These are phyloP conservation scores for Colletotrichum phormii DNA, from an alignment of 2,329 filamentous ascomycete species.

Conservation along the genomic window DNA sequence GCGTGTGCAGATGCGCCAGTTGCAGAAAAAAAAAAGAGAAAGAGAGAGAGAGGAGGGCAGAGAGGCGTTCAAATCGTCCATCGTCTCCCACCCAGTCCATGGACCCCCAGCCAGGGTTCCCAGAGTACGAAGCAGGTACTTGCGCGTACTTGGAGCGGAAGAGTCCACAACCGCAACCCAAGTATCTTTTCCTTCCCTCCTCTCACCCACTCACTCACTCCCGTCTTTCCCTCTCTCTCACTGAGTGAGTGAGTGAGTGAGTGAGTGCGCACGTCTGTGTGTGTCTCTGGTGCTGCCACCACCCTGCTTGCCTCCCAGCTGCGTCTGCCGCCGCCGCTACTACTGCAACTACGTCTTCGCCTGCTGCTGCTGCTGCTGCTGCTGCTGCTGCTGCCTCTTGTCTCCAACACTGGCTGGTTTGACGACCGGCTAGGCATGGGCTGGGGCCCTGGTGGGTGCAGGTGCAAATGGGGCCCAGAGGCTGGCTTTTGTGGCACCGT, in stretches of 20 bases:
- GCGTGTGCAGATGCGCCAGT: constrained; percentile 4
- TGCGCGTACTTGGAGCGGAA: constrained; percentile 29
- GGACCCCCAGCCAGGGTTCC: constrained; percentile 21
- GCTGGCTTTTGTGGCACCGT: constrained; percentile 34
- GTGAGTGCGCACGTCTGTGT: not conserved
- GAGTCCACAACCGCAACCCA: constrained; percentile 22
- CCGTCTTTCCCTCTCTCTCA: not conserved
- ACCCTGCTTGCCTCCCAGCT: constrained; percentile 20
- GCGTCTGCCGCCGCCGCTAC: constrained; percentile 19
- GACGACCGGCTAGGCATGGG: constrained; percentile 13
- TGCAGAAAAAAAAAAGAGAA: constrained; percentile 19
- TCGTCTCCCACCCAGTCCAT: not conserved
- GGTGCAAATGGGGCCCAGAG: constrained; percentile 32
- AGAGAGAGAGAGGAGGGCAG: constrained; percentile 7
- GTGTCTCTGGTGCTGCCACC: not conserved
- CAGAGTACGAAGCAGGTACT: constrained; percentile 28
- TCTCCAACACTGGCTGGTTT: constrained; percentile 30
- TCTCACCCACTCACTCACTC: not conserved
- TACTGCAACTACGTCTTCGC: constrained; percentile 5
- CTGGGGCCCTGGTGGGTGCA: constrained; percentile 8
- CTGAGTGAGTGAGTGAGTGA: not conserved
- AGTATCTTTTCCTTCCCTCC: constrained; percentile 16
- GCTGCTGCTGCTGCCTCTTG: constrained; percentile 33
- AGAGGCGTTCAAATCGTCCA: constrained; percentile 26
- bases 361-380: constrained; percentile 32